Conservation (phyloP, 495 filamentous ascomycete species). For the Penicillium ucsense region DNA sequence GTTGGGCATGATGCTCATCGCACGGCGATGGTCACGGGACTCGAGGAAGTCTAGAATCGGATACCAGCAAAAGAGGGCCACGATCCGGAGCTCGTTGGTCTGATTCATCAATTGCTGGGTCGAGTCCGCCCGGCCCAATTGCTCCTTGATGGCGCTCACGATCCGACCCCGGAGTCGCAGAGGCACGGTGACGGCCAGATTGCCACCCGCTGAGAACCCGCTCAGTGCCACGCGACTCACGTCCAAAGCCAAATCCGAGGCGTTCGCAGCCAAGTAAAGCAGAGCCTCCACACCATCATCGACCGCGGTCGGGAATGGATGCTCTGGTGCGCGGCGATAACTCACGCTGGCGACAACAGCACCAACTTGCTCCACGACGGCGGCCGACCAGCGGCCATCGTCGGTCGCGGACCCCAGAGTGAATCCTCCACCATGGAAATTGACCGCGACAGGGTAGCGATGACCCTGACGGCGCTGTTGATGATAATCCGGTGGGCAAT, state of each 20-base stretch:
- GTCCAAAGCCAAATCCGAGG: conserved; percentile 47
- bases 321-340: conserved; percentile 69
- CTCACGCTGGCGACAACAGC: conserved; percentile 63
- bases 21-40: conserved; percentile 62
- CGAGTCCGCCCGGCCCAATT: conserved; percentile 26
- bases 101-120: conserved; percentile 28
- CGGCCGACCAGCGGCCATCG: conserved; percentile 59
- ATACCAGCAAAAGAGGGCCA: conserved; percentile 67
- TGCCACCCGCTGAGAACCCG: conserved; percentile 84
- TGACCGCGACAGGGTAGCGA: conserved; percentile 52
- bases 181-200: conserved; percentile 73
- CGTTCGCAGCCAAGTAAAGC: conserved; percentile 52
- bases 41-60: conserved; percentile 76
- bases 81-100: conserved; percentile 34
- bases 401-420: conserved; percentile 62
- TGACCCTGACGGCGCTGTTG: conserved; percentile 25
- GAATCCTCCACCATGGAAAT: conserved; percentile 74
- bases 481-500: conserved; percentile 57
- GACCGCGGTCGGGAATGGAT: conserved; percentile 66
- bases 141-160: conserved; percentile 16
- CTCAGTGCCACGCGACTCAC: conserved; percentile 56
- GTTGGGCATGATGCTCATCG: conserved; percentile 53
- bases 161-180: conserved; percentile 46
- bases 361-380: conserved; percentile 42
- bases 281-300: conserved; percentile 68